Conservation (phyloP, 768 basidiomycete species). For the Tylopilus plumbeoviolaceoides region DNA sequence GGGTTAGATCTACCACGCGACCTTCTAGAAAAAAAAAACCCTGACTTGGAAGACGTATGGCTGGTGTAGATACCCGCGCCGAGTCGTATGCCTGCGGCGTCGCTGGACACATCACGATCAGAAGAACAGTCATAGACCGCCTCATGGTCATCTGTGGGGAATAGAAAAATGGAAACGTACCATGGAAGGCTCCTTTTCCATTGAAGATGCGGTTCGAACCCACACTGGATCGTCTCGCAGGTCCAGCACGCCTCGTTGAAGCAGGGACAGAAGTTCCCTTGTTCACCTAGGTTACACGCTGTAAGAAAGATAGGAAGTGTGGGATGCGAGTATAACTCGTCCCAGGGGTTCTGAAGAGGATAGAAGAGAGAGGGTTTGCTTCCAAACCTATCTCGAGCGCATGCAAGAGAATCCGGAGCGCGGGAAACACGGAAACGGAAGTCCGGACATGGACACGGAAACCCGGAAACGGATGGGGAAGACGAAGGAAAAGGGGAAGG, state of each 20-base stretch:
- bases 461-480: no score
- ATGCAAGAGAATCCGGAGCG: no score
- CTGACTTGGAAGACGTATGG: constrained; percentile 21
- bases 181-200: constrained; percentile 13
- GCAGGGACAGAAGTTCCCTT: constrained; percentile 16
- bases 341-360: no score
- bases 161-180: constrained; percentile 9
- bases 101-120: constrained; percentile 6
- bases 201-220: constrained; percentile 19
- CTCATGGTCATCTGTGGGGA: not conserved
- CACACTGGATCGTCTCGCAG: constrained; percentile 20
- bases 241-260: constrained; percentile 8
- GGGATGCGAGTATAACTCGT: no score
- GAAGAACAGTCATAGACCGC: not conserved
- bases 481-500: no score
- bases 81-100: constrained; percentile 17
- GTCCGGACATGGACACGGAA: no score
- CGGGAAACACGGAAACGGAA: no score
- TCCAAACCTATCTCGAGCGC: no score
- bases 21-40: not conserved
- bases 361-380: no score
- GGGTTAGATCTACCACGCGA: not conserved
- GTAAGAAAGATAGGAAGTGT: no score
- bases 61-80: constrained; percentile 27
- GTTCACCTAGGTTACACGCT: constrained; percentile 23